Evolutionary conservation across 2,329 filamentous ascomycete genomes (phyloP).

Genomic region (Claviceps humidiphila): DNA sequence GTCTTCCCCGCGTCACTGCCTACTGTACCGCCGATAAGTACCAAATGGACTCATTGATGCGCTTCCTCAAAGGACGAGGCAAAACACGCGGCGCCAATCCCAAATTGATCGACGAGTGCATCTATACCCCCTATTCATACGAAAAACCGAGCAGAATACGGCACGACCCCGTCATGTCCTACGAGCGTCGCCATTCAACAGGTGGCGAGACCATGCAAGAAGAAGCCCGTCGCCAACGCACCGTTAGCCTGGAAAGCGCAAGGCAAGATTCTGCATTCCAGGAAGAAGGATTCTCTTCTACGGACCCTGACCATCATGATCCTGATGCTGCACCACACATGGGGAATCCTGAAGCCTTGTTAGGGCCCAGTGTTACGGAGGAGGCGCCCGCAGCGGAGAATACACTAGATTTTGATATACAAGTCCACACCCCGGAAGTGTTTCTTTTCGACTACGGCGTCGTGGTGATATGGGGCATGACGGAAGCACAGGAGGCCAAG

Average conservation of each 20-base stretch:
- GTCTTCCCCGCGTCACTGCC: conserved; percentile 81
- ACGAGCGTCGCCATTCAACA: conserved; percentile 63
- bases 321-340: conserved; percentile 13
- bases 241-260: conserved; percentile 43
- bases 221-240: conserved; percentile 33
- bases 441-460: conserved; percentile 97
- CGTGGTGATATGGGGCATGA: conserved; percentile 98
- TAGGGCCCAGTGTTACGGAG: conserved; percentile 22
- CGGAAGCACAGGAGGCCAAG: conserved; percentile 70
- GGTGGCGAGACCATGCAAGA: conserved; percentile 44
- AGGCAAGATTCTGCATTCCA: conserved; percentile 17
- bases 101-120: conserved; percentile 93
- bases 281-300: conserved; percentile 15
- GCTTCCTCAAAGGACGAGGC: conserved; percentile 74
- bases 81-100: conserved; percentile 69
- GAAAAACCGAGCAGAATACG: conserved; percentile 25
- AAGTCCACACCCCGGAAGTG: conserved; percentile 82
- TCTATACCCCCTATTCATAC: conserved; percentile 90
- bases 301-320: conserved; percentile 15
- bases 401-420: conserved; percentile 66
- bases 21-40: conserved; percentile 94
- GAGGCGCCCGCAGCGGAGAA: conserved; percentile 27
- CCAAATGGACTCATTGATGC: conserved; percentile 77
- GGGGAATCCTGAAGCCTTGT: conserved; percentile 20
- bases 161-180: conserved; percentile 28